A percentile compares a stretch with the other conserved stretches of the same genome.
These are phyloP conservation scores for Cordia subcordata DNA, from an alignment of 257 asterid species.

Conservation along the genomic window DNA sequence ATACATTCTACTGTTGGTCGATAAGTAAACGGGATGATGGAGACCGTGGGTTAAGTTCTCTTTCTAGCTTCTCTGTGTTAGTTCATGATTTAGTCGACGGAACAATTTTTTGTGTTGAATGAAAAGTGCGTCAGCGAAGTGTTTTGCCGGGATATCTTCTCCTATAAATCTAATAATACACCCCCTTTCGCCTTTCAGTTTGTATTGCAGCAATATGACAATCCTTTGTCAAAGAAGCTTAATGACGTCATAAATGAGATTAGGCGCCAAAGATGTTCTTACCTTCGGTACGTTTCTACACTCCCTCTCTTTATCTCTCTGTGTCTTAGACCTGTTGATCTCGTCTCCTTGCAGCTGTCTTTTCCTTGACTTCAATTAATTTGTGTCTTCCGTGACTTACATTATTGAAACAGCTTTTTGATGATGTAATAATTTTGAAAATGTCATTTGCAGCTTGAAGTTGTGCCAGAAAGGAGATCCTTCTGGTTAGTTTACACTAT, in stretches of 20 bases:
- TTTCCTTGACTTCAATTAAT: neutral
- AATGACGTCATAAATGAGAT: conserved; percentile 82
- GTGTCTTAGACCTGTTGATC: neutral
- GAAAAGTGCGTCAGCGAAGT: too few species aligned
- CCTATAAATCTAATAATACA: neutral
- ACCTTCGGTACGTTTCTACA: conserved; percentile 59
- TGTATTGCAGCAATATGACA: conserved; percentile 78
- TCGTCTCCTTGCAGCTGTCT: neutral
- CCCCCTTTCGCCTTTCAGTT: conserved; percentile 37
- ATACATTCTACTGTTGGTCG: too few species aligned
- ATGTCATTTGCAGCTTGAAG: conserved; percentile 58
- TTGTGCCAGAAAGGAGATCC: conserved; percentile 92
- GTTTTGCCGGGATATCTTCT: too few species aligned
- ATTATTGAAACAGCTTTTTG: neutral
- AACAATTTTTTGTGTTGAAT: too few species aligned
- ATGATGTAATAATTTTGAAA: conserved; percentile 9
- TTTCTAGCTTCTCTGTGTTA: too few species aligned
- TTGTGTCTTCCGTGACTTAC: conserved; percentile 6
- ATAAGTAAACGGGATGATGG: too few species aligned
- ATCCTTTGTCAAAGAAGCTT: conserved; percentile 82
- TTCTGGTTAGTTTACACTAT: conserved; percentile 56
- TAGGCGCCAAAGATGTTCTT: conserved; percentile 91
- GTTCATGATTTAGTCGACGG: too few species aligned
- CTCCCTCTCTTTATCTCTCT: neutral
- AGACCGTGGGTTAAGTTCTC: too few species aligned